Evolutionary conservation across 1,139 yeast species (phyloP).

Genomic region (Blastobotrys persicus): DNA sequence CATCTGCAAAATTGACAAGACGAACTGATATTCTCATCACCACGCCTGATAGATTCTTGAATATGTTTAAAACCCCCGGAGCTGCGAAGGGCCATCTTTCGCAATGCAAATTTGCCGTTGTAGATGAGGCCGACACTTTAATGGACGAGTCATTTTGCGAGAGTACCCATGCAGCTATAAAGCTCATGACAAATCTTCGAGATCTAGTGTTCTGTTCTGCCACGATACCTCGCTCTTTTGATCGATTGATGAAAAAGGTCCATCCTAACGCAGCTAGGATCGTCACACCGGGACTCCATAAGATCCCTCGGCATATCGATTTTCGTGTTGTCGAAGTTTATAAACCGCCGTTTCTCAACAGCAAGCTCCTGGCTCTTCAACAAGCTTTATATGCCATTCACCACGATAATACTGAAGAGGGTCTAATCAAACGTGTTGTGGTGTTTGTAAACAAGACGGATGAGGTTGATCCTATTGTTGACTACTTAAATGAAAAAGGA

Average conservation of each 20-base stretch:
- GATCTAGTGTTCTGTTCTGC: constrained; percentile 83
- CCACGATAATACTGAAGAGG: constrained; percentile 78
- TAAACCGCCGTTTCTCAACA: constrained; percentile 74
- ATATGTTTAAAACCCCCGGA: constrained; percentile 23
- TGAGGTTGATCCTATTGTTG: constrained; percentile 58
- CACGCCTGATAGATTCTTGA: constrained; percentile 55
- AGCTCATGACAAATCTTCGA: constrained; percentile 51
- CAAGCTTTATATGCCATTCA: constrained; percentile 85
- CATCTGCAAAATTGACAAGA: constrained; percentile 40
- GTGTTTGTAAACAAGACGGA: constrained; percentile 80
- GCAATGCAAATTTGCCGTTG: constrained; percentile 54
- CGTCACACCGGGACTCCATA: constrained; percentile 79
- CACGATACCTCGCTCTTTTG: constrained; percentile 80
- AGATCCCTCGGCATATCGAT: constrained; percentile 70
- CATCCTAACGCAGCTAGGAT: constrained; percentile 71
- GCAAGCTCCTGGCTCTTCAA: constrained; percentile 78
- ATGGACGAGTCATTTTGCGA: constrained; percentile 79
- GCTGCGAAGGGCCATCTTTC: constrained; percentile 28
- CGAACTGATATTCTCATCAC: constrained; percentile 78
- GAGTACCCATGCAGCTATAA: constrained; percentile 60
- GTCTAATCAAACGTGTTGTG: constrained; percentile 73
- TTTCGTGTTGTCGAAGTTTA: constrained; percentile 74
- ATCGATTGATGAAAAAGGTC: constrained; percentile 54
- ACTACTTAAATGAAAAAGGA: constrained; percentile 53
- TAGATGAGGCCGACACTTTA: constrained; percentile 95